phyloP scores from a whole-genome alignment of 2,329 filamentous ascomycete species.

The Cordyceps pruinosa region DNA sequence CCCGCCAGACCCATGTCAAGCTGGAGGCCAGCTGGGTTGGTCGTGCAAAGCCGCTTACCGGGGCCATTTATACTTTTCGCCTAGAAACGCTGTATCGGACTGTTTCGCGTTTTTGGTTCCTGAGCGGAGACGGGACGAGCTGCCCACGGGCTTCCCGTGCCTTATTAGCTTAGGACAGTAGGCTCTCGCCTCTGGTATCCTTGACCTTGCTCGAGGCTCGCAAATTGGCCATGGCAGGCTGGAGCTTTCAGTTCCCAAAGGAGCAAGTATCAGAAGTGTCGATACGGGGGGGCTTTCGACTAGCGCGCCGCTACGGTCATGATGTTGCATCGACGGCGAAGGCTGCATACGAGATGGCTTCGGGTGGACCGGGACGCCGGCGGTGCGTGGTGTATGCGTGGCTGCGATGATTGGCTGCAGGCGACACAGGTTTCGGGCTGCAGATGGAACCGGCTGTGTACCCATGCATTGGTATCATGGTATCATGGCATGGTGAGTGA shows the following conservation, averaged over 20 bases:
- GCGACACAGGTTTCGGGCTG: neutral
- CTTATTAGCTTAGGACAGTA: neutral
- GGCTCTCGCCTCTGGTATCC: neutral
- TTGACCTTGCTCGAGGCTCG: neutral
- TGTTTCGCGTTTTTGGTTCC: neutral
- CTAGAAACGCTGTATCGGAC: neutral
- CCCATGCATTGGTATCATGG: neutral
- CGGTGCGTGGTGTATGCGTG: neutral
- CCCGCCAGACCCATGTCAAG: constrained; percentile 4
- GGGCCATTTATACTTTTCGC: constrained; percentile 4
- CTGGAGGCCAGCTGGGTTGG: constrained; percentile 7
- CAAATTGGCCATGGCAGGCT: neutral
- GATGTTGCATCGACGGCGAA: constrained; percentile 1
- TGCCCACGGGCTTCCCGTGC: neutral
- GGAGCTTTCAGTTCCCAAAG: neutral
- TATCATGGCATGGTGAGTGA: too few species aligned
- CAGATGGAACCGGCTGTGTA: neutral
- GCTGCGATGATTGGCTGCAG: constrained; percentile 2
- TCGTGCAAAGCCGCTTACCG: neutral
- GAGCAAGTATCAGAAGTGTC: constrained; percentile 1
- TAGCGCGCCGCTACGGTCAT: constrained; percentile 5
- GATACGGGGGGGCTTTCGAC: constrained; percentile 8
- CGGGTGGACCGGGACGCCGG: constrained; percentile 6
- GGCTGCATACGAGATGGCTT: constrained; percentile 8
- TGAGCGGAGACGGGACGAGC: neutral